Percentiles rank a stretch among this genome's conserved stretches.
Evolutionary conservation across 352 stramenopile genomes (phyloP).

Genomic region (Phytophthora tubulina): DNA sequence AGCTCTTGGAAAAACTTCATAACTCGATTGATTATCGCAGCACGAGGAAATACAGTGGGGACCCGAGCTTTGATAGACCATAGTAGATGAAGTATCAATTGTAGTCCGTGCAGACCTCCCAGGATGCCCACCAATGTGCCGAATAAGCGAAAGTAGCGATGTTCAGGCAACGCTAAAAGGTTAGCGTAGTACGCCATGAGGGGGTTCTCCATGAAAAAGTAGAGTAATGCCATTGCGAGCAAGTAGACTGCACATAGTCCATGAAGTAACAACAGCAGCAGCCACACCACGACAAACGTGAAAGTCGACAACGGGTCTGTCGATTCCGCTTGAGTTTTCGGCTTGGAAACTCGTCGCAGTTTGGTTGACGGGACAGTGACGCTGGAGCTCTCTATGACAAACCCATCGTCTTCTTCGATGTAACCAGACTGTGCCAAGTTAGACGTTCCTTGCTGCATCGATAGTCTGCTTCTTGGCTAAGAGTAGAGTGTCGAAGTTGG

Average conservation of each 20-base stretch:
- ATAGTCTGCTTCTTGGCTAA: too few relatives aligned
- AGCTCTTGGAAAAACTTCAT: neutral
- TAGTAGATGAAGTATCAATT: constrained; percentile 27
- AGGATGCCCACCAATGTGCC: constrained; percentile 35
- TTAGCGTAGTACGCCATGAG: constrained; percentile 59
- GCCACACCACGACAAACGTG: constrained; percentile 27
- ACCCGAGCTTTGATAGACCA: constrained; percentile 20
- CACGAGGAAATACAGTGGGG: constrained; percentile 26
- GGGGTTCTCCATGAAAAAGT: constrained; percentile 51
- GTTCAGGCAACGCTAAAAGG: constrained; percentile 37
- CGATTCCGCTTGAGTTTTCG: neutral
- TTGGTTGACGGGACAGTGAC: constrained; percentile 11
- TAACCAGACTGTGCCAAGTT: too few relatives aligned
- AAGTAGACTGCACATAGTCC: constrained; percentile 33
- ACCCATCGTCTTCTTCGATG: constrained; percentile 21
- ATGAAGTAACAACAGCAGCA: constrained; percentile 28
- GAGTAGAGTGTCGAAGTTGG: neutral
- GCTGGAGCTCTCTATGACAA: constrained; percentile 6
- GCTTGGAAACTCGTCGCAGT: constrained; percentile 12
- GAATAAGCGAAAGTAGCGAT: constrained; percentile 40
- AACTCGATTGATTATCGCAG: constrained; percentile 14
- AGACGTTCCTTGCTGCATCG: too few relatives aligned
- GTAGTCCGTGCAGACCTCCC: constrained; percentile 24
- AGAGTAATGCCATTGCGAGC: constrained; percentile 28
- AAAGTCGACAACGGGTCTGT: constrained; percentile 9